Base-by-base conservation (phyloP, 1,284 basidiomycete species). In the Polyporus tsugae region DNA sequence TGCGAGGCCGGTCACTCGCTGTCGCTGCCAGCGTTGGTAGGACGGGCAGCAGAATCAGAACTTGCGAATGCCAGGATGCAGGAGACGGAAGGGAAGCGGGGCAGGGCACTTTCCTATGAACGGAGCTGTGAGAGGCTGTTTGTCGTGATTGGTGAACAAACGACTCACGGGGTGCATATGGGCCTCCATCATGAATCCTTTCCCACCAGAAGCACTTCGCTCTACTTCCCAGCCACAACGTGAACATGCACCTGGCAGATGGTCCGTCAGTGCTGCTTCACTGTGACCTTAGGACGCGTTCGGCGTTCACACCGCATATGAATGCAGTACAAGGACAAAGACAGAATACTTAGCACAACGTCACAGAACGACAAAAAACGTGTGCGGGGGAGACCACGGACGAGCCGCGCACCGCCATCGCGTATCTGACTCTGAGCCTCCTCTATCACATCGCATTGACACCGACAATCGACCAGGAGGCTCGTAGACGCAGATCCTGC, bases 71-170 rank as follows among this genome's bases (percentile, higher is more conserved):
- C 53, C n/a, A 35, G 29, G 35, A 36, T 10, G 35, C 35, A 13
- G 33, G 55, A 29, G 7, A n/a, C 19, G 36, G 57, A 35, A n/a
- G 57, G 38, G 58, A 25, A 39, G n/a, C 53, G 39, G 55, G 38
- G 3, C 22, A 19, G 29, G 46, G 49, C 62, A 53, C 60, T 63
- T 44, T 46, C 25, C 66, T 66, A 58, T 62, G 71, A 68, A 70
- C 63, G 62, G 68, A 53, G 35, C 67, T 69, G 70, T 65, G 70
- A 65, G 68, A 72, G 70, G 60, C 70, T 65, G 35, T 60, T 60
- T 61, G 60, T 64, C 63, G 46, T 49, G 49, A 62, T 9, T 52
- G 35, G 41, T 29, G 42, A 35, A 38, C 44, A 10, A 42, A n/a
- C 58, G 46, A 66, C 70, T 63, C 67, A 66, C 62, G 69, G 64